A percentile compares a stretch with the other conserved stretches of the same genome.
Conservation (phyloP, 2,329 filamentous ascomycete species). For the Fusarium piperis region DNA sequence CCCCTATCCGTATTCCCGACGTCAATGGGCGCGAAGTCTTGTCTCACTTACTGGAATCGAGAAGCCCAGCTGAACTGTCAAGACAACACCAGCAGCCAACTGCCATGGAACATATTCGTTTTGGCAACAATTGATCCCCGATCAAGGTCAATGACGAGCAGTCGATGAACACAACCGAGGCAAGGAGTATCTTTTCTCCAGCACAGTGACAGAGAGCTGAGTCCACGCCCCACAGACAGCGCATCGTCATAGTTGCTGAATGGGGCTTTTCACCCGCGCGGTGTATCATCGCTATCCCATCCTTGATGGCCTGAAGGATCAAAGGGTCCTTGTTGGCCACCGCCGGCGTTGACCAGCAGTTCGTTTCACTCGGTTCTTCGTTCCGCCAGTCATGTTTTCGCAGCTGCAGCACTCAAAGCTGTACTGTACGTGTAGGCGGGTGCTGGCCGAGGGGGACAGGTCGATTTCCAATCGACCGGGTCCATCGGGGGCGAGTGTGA, state of each 20-base stretch:
- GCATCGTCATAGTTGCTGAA: not conserved
- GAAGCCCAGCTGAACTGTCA: not conserved
- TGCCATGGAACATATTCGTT: not conserved
- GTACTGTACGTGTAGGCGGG: not conserved
- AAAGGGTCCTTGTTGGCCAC: not conserved
- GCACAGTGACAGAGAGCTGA: conserved; percentile 14
- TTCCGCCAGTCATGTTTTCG: conserved; percentile 6
- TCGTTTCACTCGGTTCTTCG: not conserved
- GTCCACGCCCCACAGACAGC: conserved; percentile 8
- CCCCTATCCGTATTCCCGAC: not conserved
- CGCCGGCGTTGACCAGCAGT: conserved; percentile 2
- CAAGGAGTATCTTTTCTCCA: not conserved
- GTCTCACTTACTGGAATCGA: not conserved
- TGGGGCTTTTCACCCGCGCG: not conserved
- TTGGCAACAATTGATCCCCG: not conserved
- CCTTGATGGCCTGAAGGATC: not conserved
- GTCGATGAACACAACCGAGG: not conserved
- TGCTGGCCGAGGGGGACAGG: not conserved
- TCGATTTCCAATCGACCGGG: conserved; percentile 3
- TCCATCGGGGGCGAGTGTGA: not conserved
- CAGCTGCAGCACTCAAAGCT: not conserved
- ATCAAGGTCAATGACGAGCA: not conserved
- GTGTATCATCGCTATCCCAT: conserved; percentile 1
- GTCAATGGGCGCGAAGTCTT: not conserved
- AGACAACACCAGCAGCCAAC: not conserved